A percentile compares a stretch with the other conserved stretches of the same genome.
phyloP scores from a whole-genome alignment of 495 filamentous ascomycete species.

The Friedmanniomyces simplex region DNA sequence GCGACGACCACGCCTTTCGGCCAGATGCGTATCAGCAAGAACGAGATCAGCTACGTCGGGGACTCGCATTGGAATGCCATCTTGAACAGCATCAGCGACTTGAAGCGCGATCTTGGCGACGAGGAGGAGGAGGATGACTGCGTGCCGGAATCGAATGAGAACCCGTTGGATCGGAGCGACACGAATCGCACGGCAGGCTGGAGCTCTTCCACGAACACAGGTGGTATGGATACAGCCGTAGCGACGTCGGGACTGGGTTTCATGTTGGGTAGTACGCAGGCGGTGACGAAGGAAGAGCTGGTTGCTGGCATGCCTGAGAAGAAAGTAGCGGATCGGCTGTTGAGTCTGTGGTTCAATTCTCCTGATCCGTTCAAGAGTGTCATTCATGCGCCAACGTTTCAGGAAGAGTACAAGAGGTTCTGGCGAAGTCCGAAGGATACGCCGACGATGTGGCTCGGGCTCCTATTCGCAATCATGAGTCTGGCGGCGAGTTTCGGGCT shows the following conservation, averaged over 20 bases:
- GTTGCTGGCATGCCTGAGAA: constrained; percentile 28
- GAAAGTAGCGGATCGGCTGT: constrained; percentile 26
- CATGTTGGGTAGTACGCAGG: constrained; percentile 20
- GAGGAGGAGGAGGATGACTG: constrained; percentile 7
- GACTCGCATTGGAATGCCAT: constrained; percentile 86
- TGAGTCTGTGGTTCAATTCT: constrained; percentile 32
- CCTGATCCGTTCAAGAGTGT: constrained; percentile 19
- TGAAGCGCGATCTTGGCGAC: constrained; percentile 21
- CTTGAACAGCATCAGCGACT: constrained; percentile 47
- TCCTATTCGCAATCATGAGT: constrained; percentile 28
- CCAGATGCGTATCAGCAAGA: constrained; percentile 72
- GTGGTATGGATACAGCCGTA: not conserved
- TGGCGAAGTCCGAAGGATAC: constrained; percentile 25
- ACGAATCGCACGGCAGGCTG: constrained; percentile 5
- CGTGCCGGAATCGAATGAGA: not conserved
- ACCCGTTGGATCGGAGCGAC: not conserved
- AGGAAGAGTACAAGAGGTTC: constrained; percentile 32
- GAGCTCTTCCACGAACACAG: not conserved
- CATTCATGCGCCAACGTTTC: constrained; percentile 31
- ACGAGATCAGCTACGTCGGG: constrained; percentile 75
- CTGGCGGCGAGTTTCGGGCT: constrained; percentile 22
- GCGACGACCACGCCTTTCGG: constrained; percentile 69
- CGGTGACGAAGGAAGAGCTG: constrained; percentile 21
- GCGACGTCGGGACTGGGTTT: constrained; percentile 32
- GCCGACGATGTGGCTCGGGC: constrained; percentile 29